phyloP scores from a whole-genome alignment of 352 stramenopile species.

The Globisporangium alternatum region DNA sequence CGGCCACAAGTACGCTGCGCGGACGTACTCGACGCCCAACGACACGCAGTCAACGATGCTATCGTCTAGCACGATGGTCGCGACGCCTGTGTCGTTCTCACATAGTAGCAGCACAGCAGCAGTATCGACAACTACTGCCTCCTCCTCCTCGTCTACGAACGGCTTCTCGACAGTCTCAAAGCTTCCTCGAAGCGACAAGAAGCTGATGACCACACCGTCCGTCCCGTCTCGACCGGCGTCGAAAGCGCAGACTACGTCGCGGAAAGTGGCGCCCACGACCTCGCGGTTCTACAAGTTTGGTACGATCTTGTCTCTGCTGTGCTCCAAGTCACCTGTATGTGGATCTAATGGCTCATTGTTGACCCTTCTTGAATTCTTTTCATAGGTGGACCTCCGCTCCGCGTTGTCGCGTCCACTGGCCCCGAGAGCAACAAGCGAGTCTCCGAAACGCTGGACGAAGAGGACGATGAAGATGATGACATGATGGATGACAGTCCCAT shows the following conservation, averaged over 20 bases:
- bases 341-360: neutral
- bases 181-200: conserved; percentile 22
- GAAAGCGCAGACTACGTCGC: conserved; percentile 53
- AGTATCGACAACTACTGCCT: conserved; percentile 11
- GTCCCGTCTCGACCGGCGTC: conserved; percentile 29
- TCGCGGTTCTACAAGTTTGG: conserved; percentile 44
- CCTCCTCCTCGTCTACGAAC: conserved; percentile 26
- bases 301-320: conserved; percentile 12
- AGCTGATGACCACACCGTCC: conserved; percentile 47
- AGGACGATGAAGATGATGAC: conserved; percentile 40
- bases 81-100: conserved; percentile 12
- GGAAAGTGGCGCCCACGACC: conserved; percentile 32
- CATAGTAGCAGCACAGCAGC: conserved; percentile 1
- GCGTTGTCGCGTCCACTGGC: conserved; percentile 39
- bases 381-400: conserved; percentile 33
- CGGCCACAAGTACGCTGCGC: conserved; percentile 14
- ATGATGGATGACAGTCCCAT: conserved; percentile 23
- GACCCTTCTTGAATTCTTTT: neutral
- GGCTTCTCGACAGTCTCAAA: conserved; percentile 50
- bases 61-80: conserved; percentile 15
- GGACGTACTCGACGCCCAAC: conserved; percentile 14
- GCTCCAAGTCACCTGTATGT: neutral
- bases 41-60: conserved; percentile 15
- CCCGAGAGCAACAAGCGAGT: conserved; percentile 19
- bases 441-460: conserved; percentile 37